Conservation (phyloP, 257 asterid species). For the Marsdenia floribunda region DNA sequence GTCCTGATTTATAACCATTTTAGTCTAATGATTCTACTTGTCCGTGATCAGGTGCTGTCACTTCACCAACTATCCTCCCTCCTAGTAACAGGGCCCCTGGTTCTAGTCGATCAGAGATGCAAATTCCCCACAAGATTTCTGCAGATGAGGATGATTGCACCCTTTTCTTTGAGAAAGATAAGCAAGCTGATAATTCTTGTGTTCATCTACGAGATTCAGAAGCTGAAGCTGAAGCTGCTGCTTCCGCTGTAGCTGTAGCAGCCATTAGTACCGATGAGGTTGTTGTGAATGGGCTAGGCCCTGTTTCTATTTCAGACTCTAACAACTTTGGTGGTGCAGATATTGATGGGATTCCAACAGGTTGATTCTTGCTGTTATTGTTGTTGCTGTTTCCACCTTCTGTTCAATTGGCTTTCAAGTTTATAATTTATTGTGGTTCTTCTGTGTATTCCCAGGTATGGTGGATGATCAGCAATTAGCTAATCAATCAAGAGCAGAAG, state of each 20-base stretch:
- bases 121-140: slow-evolving; percentile 50
- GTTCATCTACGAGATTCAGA: slow-evolving; percentile 60
- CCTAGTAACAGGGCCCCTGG: slow-evolving; percentile 73
- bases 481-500: slow-evolving; percentile 65
- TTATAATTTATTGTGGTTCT: slow-evolving; percentile 2
- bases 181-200: slow-evolving; percentile 45
- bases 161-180: slow-evolving; percentile 62
- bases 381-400: neutral
- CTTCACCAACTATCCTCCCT: slow-evolving; percentile 84
- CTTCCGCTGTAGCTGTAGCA: slow-evolving; percentile 93
- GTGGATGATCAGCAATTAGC: slow-evolving; percentile 49
- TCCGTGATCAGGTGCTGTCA: slow-evolving; percentile 70
- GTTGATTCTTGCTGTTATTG: slow-evolving; percentile 17
- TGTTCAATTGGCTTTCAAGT: neutral
- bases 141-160: slow-evolving; percentile 46
- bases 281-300: slow-evolving; percentile 46
- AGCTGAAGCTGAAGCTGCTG: slow-evolving; percentile 96
- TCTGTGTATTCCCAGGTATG: slow-evolving; percentile 34
- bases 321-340: slow-evolving; percentile 41
- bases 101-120: slow-evolving; percentile 65
- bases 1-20: neutral
- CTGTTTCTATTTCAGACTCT: slow-evolving; percentile 39
- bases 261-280: slow-evolving; percentile 76
- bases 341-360: slow-evolving; percentile 41
- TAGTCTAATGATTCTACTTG: slow-evolving; percentile 10